These are phyloP conservation scores for Botrytis elliptica DNA, from an alignment of 2,329 filamentous ascomycete genomes.

Conservation along the genomic window DNA sequence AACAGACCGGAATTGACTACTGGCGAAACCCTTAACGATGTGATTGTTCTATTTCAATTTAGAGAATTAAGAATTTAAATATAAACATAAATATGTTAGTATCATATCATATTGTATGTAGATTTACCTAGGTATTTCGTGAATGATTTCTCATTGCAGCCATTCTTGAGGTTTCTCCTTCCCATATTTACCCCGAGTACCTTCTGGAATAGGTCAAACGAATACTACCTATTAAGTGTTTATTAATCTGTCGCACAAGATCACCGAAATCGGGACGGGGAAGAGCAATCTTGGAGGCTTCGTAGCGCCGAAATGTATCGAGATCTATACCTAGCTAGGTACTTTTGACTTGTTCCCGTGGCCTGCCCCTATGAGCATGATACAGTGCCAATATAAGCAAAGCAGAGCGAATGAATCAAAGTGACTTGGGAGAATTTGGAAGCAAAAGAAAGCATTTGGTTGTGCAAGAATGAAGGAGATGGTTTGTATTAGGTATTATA, in stretches of 20 bases:
- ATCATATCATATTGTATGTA: no score
- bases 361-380: not conserved
- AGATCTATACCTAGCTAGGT: slow-evolving; percentile 11
- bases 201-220: not conserved
- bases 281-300: not conserved
- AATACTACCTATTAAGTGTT: no score
- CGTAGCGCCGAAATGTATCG: not conserved
- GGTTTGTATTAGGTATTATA: no score
- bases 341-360: not conserved
- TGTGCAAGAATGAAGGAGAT: no score
- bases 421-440: not conserved
- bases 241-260: not conserved
- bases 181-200: not conserved
- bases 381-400: not conserved
- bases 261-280: slow-evolving; percentile 24
- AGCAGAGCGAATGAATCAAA: not conserved
- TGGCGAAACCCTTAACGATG: no score
- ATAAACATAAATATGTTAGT: no score
- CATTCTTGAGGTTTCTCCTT: not conserved
- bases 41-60: no score
- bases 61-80: no score
- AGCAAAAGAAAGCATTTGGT: not conserved
- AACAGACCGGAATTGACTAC: no score
- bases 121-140: no score
- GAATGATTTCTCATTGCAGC: not conserved